Evolutionary conservation across 495 filamentous ascomycete species (phyloP).

Genomic region (Xylaria venustula): DNA sequence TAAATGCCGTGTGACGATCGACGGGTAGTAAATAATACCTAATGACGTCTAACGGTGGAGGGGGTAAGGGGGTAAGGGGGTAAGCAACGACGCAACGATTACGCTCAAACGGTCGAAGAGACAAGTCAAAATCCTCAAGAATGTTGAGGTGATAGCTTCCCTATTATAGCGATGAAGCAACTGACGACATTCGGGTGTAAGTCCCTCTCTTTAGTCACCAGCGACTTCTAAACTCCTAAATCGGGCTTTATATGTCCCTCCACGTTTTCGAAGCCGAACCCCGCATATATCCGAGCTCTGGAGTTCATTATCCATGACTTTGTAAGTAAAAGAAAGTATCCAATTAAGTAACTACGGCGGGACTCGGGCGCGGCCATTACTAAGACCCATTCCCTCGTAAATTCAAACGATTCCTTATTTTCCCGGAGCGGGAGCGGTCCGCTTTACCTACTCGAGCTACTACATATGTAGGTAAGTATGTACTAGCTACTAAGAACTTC

Average conservation of each 20-base stretch:
- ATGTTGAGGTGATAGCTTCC: neutral
- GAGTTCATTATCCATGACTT: too few relatives aligned
- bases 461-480: too few relatives aligned
- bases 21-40: neutral
- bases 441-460: too few relatives aligned
- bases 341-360: too few relatives aligned
- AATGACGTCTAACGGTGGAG: neutral
- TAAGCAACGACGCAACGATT: neutral
- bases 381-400: neutral
- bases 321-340: too few relatives aligned
- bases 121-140: too few relatives aligned
- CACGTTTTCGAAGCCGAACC: neutral
- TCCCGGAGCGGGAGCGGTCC: too few relatives aligned
- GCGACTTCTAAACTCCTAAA: neutral
- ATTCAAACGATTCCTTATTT: too few relatives aligned
- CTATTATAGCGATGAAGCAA: too few relatives aligned
- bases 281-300: conserved; percentile 3
- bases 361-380: neutral
- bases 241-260: conserved; percentile 13
- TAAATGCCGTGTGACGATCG: neutral
- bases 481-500: too few relatives aligned
- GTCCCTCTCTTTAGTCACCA: neutral
- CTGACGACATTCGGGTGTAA: too few relatives aligned
- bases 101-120: neutral
- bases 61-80: too few relatives aligned